phyloP scores from a whole-genome alignment of 2,329 filamentous ascomycete species.

The Phoma herbarum region DNA sequence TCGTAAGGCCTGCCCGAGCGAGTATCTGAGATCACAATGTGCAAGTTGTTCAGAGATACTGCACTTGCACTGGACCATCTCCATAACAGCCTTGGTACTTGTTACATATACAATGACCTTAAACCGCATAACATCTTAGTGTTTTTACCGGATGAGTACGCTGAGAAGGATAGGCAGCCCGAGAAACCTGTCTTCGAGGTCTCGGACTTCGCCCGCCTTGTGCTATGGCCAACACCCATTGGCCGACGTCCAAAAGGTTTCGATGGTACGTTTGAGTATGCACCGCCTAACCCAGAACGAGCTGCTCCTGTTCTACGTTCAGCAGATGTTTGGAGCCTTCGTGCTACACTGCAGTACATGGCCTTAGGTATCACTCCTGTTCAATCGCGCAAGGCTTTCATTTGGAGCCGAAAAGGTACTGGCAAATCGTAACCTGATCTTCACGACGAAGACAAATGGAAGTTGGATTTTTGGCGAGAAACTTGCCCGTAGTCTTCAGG shows the following conservation, averaged over 20 bases:
- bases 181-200: slow-evolving; percentile 37
- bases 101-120: slow-evolving; percentile 84
- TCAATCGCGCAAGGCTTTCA: slow-evolving; percentile 21
- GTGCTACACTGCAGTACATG: slow-evolving; percentile 34
- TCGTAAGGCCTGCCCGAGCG: not conserved
- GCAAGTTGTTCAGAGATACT: slow-evolving; percentile 40
- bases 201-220: slow-evolving; percentile 32
- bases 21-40: slow-evolving; percentile 36
- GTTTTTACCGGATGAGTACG: not conserved
- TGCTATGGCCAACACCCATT: slow-evolving; percentile 2
- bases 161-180: slow-evolving; percentile 3
- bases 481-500: slow-evolving; percentile 1
- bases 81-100: slow-evolving; percentile 24
- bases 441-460: slow-evolving; percentile 14
- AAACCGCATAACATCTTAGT: slow-evolving; percentile 68
- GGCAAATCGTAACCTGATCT: not conserved
- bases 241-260: not conserved
- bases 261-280: slow-evolving; percentile 33
- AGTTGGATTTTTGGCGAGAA: not conserved
- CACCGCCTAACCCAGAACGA: slow-evolving; percentile 26
- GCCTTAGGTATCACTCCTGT: slow-evolving; percentile 22
- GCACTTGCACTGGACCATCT: slow-evolving; percentile 33
- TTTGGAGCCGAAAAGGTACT: slow-evolving; percentile 6
- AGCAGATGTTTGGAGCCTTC: slow-evolving; percentile 36
- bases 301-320: slow-evolving; percentile 22